phyloP scores from a whole-genome alignment of 192 early-diverging fungal genomes.

The Coemansia sp. region DNA sequence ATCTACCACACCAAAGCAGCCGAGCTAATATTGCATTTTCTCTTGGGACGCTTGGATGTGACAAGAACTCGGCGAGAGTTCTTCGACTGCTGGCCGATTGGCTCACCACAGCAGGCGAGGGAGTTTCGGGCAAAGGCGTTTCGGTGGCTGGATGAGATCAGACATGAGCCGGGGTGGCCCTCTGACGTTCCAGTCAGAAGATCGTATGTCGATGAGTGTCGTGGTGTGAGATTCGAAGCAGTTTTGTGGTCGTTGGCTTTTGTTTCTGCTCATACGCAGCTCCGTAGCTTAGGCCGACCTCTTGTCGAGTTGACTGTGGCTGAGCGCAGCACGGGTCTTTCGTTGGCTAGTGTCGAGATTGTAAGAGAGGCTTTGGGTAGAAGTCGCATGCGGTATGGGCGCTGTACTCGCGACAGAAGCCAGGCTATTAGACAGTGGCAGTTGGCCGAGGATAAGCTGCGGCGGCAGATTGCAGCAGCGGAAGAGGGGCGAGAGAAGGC shows the following conservation, averaged over 20 bases:
- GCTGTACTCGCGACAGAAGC: conserved; percentile 39
- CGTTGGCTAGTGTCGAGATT: background rate
- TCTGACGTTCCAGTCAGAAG: conserved; percentile 40
- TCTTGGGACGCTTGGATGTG: conserved; percentile 51
- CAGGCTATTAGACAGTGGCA: conserved; percentile 35
- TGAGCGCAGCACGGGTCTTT: background rate
- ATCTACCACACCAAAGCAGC: conserved; percentile 60
- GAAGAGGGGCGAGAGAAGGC: background rate
- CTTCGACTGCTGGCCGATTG: conserved; percentile 61
- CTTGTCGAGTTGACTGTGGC: background rate
- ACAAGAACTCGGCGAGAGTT: conserved; percentile 41
- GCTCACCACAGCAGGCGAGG: conserved; percentile 57
- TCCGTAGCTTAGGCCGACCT: conserved; percentile 10
- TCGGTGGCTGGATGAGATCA: conserved; percentile 60
- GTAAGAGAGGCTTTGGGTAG: conserved; percentile 3
- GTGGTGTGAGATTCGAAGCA: conserved; percentile 42
- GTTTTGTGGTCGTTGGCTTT: conserved; percentile 36
- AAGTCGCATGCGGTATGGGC: conserved; percentile 29
- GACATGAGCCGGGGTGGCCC: conserved; percentile 21
- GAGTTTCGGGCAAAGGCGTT: conserved; percentile 61
- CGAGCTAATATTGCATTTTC: conserved; percentile 61
- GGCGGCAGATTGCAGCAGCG: background rate
- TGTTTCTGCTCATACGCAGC: conserved; percentile 11
- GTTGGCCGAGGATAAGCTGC: conserved; percentile 7
- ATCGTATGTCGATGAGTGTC: conserved; percentile 54